Percentiles rank a stretch among this genome's conserved stretches.
Conservation (phyloP, 2,329 filamentous ascomycete species). For the Cryphonectria nitschkei region DNA sequence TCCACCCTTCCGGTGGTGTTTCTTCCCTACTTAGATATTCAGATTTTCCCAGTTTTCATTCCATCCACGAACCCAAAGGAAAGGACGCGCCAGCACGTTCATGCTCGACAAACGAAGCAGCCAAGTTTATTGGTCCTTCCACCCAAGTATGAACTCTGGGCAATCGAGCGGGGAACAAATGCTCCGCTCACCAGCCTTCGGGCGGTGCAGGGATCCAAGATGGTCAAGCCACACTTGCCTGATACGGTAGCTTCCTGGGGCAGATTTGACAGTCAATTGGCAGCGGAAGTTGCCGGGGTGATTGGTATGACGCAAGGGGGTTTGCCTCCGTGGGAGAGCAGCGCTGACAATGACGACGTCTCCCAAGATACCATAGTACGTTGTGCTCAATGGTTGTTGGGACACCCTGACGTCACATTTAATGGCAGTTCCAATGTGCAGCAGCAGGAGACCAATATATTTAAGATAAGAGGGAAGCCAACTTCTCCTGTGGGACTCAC, state of each 20-base stretch:
- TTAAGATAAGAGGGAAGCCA: background rate
- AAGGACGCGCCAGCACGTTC: too few species aligned
- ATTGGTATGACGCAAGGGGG: constrained; percentile 9
- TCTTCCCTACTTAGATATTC: too few species aligned
- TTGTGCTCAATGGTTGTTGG: background rate
- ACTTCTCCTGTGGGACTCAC: background rate
- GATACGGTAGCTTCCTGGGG: background rate
- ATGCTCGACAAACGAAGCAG: too few species aligned
- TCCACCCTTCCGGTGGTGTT: background rate
- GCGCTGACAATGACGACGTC: constrained; percentile 7
- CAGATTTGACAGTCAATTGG: background rate
- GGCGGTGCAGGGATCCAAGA: background rate
- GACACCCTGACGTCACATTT: constrained; percentile 8
- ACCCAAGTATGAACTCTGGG: background rate
- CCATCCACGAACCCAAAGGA: too few species aligned
- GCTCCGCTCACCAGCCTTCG: constrained; percentile 2
- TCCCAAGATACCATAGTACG: background rate
- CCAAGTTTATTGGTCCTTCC: too few species aligned
- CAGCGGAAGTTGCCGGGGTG: constrained; percentile 8
- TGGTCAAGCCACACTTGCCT: constrained; percentile 9
- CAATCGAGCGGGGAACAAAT: background rate
- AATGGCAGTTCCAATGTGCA: background rate
- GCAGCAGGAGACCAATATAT: background rate
- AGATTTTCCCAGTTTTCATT: too few species aligned
- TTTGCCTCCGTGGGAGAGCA: background rate